These are phyloP conservation scores for Spizellomyces sp. DNA, from an alignment of 192 early-diverging fungal species.

Conservation along the genomic window DNA sequence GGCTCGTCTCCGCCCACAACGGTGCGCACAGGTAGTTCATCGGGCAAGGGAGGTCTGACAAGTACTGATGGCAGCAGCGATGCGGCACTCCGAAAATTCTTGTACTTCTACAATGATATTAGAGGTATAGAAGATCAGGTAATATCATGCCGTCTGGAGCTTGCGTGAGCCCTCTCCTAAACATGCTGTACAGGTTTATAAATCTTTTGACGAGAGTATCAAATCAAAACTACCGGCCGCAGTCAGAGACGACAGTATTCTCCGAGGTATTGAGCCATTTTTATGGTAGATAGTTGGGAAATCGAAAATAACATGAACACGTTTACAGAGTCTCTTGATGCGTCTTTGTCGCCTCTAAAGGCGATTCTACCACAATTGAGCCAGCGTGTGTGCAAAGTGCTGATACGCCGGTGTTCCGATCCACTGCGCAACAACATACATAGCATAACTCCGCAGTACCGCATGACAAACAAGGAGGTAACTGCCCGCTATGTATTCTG, in stretches of 20 bases:
- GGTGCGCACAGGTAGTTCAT: too few relatives aligned
- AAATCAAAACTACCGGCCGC: conserved; percentile 11
- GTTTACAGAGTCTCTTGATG: conserved; percentile 4
- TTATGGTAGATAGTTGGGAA: too few relatives aligned
- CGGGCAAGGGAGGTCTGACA: too few relatives aligned
- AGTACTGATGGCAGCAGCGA: conserved; percentile 1
- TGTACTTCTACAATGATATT: conserved; percentile 39
- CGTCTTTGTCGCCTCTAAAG: conserved; percentile 10
- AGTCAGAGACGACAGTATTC: background rate
- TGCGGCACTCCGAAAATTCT: conserved; percentile 5
- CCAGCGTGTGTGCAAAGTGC: conserved; percentile 15
- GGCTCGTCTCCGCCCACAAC: too few relatives aligned
- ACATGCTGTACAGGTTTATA: too few relatives aligned
- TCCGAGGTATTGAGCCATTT: too few relatives aligned
- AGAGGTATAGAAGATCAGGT: conserved; percentile 15
- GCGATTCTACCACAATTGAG: conserved; percentile 8
- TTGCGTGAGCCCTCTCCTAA: too few relatives aligned
- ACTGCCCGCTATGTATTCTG: background rate
- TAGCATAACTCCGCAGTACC: conserved; percentile 32
- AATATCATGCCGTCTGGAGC: background rate
- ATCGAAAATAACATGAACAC: too few relatives aligned
- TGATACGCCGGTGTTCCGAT: conserved; percentile 28
- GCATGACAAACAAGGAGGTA: conserved; percentile 35
- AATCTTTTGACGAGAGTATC: background rate
- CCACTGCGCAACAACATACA: conserved; percentile 25